A percentile compares a stretch with the other conserved stretches of the same genome.
Conservation (phyloP, 2,329 filamentous ascomycete species). For the Trichoderma aggressivum region DNA sequence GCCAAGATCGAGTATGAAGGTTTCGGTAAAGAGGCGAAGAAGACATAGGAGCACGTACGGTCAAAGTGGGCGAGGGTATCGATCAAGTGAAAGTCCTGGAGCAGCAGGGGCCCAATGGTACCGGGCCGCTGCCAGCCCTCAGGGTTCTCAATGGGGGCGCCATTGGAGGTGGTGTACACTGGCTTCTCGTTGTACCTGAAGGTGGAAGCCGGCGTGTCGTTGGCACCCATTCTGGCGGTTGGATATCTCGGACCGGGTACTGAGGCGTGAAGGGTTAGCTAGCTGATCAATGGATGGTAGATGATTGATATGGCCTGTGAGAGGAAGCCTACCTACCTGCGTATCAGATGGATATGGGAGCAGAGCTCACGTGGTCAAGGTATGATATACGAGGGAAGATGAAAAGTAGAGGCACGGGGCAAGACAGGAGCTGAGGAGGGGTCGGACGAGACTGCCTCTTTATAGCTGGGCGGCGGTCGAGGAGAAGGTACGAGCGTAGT, state of each 20-base stretch:
- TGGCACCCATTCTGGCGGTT: constrained; percentile 38
- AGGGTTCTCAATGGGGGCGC: constrained; percentile 53
- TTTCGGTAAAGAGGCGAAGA: neutral
- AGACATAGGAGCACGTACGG: constrained; percentile 28
- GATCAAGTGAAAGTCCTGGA: constrained; percentile 65
- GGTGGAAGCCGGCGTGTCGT: constrained; percentile 43
- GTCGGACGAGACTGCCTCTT: neutral
- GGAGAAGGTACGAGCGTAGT: neutral
- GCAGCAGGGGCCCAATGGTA: constrained; percentile 54
- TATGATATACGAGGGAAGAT: neutral
- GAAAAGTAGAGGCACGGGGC: neutral
- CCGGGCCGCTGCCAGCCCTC: constrained; percentile 50
- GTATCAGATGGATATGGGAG: neutral
- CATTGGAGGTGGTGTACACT: constrained; percentile 59
- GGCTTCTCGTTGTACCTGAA: constrained; percentile 56
- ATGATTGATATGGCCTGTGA: neutral
- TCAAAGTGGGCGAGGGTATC: constrained; percentile 56
- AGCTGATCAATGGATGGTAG: neutral
- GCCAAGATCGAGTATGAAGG: neutral
- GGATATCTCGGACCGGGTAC: neutral
- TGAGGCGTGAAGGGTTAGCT: neutral
- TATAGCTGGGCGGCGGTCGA: neutral
- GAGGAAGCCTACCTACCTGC: neutral
- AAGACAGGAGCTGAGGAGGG: neutral
- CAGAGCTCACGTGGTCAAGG: neutral